Evolutionary conservation across 2,329 filamentous ascomycete genomes (phyloP).

Genomic region (Xylaria digitata): DNA sequence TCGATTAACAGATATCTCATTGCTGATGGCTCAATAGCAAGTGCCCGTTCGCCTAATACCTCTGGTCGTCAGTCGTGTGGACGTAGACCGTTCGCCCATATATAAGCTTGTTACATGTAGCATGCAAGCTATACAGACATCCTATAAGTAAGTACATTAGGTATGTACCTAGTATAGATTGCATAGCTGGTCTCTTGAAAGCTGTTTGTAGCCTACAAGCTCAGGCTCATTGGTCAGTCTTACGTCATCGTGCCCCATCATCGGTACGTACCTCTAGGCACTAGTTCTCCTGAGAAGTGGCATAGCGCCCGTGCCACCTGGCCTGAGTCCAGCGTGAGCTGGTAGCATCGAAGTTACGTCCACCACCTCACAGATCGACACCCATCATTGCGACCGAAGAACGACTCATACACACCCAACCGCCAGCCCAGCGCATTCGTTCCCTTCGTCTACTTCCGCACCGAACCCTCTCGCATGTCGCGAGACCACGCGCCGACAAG

Average conservation of each 20-base stretch:
- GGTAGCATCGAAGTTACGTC: constrained; percentile 5
- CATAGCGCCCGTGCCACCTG: constrained; percentile 35
- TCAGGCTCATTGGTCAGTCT: constrained; percentile 22
- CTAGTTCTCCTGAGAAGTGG: not conserved
- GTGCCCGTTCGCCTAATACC: not conserved
- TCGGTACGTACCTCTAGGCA: constrained; percentile 3
- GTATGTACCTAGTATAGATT: not conserved
- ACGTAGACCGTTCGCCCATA: too few species aligned
- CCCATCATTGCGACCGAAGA: not conserved
- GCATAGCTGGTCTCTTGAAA: constrained; percentile 15
- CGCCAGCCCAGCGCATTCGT: constrained; percentile 16
- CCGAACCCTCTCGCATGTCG: constrained; percentile 27
- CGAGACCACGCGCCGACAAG: constrained; percentile 48
- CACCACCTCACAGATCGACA: not conserved
- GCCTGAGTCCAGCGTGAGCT: constrained; percentile 30
- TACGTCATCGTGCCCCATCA: constrained; percentile 14
- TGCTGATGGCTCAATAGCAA: not conserved
- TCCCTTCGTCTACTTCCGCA: not conserved
- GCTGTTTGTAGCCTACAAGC: not conserved
- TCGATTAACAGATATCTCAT: constrained; percentile 17
- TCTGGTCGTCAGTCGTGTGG: not conserved
- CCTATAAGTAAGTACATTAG: too few species aligned
- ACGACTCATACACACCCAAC: constrained; percentile 1
- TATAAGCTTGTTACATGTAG: too few species aligned
- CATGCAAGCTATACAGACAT: too few species aligned